A percentile compares a stretch with the other conserved stretches of the same genome.
Evolutionary conservation across 2,329 filamentous ascomycete species (phyloP).

Genomic region (Epichloe sp.): DNA sequence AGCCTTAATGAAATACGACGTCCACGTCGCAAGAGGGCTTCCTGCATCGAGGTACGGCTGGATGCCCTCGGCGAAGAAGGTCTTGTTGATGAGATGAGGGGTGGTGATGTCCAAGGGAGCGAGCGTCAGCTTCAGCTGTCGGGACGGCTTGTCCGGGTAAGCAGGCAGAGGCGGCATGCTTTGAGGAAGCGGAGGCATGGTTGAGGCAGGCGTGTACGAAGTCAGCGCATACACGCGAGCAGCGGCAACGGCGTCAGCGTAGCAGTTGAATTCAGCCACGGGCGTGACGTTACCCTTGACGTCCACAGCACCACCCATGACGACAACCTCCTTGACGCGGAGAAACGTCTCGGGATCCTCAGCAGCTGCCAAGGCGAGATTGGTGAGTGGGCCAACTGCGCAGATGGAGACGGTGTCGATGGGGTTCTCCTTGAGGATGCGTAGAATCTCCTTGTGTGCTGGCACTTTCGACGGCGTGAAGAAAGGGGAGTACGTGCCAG

Average conservation of each 20-base stretch:
- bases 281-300: conserved; percentile 74
- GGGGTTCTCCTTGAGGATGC: conserved; percentile 69
- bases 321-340: conserved; percentile 75
- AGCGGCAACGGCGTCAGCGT: conserved; percentile 69
- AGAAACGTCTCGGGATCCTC: conserved; percentile 85
- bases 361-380: conserved; percentile 75
- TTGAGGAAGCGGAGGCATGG: conserved; percentile 58
- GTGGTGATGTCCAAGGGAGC: conserved; percentile 71
- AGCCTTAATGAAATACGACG: conserved; percentile 55
- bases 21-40: conserved; percentile 64
- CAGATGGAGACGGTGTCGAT: conserved; percentile 79
- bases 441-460: conserved; percentile 80
- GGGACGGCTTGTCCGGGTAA: conserved; percentile 53
- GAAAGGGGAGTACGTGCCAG: conserved; percentile 36
- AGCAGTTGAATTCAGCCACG: conserved; percentile 88
- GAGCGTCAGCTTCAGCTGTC: conserved; percentile 51
- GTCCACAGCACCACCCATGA: conserved; percentile 85
- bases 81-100: conserved; percentile 50
- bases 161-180: conserved; percentile 37
- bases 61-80: conserved; percentile 44
- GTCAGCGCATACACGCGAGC: conserved; percentile 68
- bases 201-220: conserved; percentile 58
- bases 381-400: conserved; percentile 84
- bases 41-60: conserved; percentile 42
- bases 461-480: conserved; percentile 66